phyloP scores from a whole-genome alignment of 2,329 filamentous ascomycete genomes.

The Aquanectria penicillioides region DNA sequence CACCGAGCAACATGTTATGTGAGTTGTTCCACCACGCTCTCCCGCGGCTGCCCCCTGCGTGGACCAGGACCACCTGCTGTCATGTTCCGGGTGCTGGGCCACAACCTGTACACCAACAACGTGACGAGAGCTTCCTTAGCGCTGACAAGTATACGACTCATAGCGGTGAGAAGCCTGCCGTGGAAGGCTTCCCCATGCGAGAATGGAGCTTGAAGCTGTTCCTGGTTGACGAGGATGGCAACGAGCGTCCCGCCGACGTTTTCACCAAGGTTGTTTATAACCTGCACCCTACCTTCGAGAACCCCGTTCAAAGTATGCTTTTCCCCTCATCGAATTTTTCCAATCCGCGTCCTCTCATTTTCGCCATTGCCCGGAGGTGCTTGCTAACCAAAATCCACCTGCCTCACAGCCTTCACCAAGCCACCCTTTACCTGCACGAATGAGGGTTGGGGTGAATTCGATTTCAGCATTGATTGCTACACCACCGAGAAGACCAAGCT shows the following conservation, averaged over 20 bases:
- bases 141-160: slow-evolving; percentile 14
- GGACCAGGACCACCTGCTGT: neutral
- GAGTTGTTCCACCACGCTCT: slow-evolving; percentile 52
- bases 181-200: slow-evolving; percentile 92
- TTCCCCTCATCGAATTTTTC: neutral
- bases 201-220: slow-evolving; percentile 90
- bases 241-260: slow-evolving; percentile 82
- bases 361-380: neutral
- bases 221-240: slow-evolving; percentile 85
- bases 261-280: slow-evolving; percentile 95
- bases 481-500: slow-evolving; percentile 89
- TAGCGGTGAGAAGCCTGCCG: slow-evolving; percentile 78
- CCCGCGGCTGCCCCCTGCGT: neutral
- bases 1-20: slow-evolving; percentile 91
- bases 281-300: slow-evolving; percentile 92
- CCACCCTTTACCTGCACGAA: slow-evolving; percentile 91
- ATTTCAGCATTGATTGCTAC: slow-evolving; percentile 87
- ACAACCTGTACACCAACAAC: neutral
- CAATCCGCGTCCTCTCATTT: neutral
- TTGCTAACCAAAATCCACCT: slow-evolving; percentile 30
- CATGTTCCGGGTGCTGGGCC: neutral
- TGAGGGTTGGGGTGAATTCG: slow-evolving; percentile 98
- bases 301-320: slow-evolving; percentile 83
- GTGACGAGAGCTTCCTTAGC: neutral
- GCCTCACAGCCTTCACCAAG: slow-evolving; percentile 75